phyloP scores from a whole-genome alignment of 768 basidiomycete genomes.

The Rhodotorula babjevae region DNA sequence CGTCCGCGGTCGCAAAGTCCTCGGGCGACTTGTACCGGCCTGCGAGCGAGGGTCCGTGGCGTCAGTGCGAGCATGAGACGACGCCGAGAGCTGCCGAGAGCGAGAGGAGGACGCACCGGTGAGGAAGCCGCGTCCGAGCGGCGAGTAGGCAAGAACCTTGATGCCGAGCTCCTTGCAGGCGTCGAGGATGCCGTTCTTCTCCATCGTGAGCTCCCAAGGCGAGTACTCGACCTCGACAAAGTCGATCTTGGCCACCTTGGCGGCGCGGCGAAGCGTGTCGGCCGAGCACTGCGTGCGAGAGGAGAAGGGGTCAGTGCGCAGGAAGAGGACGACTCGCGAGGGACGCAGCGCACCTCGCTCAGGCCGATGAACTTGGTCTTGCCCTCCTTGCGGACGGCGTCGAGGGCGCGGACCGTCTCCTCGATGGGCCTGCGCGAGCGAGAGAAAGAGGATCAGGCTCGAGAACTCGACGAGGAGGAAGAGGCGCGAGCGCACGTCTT shows the following conservation, averaged over 20 bases:
- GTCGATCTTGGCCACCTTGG: constrained; percentile 54
- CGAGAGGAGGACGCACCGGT: not conserved
- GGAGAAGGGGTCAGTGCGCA: not conserved
- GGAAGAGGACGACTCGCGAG: not conserved
- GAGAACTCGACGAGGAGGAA: not conserved
- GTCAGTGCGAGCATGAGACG: too few species aligned
- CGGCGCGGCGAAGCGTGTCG: constrained; percentile 52
- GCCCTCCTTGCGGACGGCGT: constrained; percentile 55
- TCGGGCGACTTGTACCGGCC: constrained; percentile 46
- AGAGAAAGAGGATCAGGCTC: not conserved
- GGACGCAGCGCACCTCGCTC: constrained; percentile 53
- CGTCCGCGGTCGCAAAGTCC: constrained; percentile 25
- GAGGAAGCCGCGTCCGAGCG: constrained; percentile 24
- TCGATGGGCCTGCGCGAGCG: constrained; percentile 14
- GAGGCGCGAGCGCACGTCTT: not conserved
- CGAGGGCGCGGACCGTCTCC: constrained; percentile 48
- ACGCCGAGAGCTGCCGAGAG: too few species aligned
- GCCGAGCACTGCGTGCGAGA: constrained; percentile 30
- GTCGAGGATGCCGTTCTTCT: constrained; percentile 45
- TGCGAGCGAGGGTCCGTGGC: too few species aligned
- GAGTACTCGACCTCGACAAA: constrained; percentile 60
- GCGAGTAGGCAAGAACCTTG: constrained; percentile 47
- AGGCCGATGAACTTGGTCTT: constrained; percentile 61
- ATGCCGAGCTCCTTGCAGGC: constrained; percentile 48
- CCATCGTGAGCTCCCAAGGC: constrained; percentile 30